Percentiles rank a stretch among this genome's conserved stretches.
phyloP scores from a whole-genome alignment of 2,329 filamentous ascomycete species.

The Rutstroemia sp. region DNA sequence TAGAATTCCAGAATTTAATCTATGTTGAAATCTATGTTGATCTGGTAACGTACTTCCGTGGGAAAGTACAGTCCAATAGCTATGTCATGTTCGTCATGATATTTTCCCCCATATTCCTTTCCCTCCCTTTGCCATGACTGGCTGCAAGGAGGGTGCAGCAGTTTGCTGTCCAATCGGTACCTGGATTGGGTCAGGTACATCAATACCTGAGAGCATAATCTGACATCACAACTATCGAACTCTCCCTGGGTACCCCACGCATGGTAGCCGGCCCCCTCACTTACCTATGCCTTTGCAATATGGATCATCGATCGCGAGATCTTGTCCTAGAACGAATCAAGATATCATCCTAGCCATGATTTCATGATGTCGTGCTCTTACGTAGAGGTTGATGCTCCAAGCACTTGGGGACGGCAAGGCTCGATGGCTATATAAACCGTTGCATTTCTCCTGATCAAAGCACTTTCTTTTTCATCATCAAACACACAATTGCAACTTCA shows the following conservation, averaged over 20 bases:
- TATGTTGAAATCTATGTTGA: too few species aligned
- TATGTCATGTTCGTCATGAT: too few species aligned
- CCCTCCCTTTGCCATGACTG: background rate
- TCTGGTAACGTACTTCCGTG: too few species aligned
- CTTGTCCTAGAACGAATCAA: background rate
- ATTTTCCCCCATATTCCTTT: too few species aligned
- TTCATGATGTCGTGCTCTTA: background rate
- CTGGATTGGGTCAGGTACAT: background rate
- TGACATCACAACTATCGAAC: background rate
- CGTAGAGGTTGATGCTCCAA: background rate
- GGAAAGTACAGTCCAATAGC: too few species aligned
- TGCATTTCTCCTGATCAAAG: background rate
- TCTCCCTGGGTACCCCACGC: background rate
- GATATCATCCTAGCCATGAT: too few species aligned
- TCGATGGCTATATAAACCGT: slow-evolving; percentile 1
- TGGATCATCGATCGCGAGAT: background rate
- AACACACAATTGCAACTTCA: background rate
- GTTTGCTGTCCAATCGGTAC: background rate
- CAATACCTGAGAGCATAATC: background rate
- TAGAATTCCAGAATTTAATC: too few species aligned
- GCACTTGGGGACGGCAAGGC: background rate
- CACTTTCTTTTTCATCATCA: background rate
- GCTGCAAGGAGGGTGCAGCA: background rate
- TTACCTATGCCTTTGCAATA: background rate
- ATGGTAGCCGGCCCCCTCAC: background rate